Percentiles rank a stretch among this genome's conserved stretches.
These are phyloP conservation scores for Nakazawaea sp. DNA, from an alignment of 805 yeast genomes.

Conservation along the genomic window DNA sequence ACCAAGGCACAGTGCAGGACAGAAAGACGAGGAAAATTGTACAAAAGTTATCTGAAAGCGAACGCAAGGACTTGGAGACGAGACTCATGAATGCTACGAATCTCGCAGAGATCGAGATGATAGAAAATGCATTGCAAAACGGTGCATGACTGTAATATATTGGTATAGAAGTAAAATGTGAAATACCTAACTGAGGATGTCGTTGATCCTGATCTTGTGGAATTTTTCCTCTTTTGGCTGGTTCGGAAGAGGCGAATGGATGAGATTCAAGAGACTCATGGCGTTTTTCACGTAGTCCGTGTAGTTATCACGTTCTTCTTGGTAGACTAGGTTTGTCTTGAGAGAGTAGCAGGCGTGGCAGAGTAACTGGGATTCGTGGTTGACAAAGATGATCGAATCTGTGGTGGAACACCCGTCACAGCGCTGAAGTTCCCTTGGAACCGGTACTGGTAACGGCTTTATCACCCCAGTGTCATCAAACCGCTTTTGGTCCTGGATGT, in stretches of 20 bases:
- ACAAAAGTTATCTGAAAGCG: conserved; percentile 46
- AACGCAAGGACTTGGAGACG: conserved; percentile 40
- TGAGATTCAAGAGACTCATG: conserved; percentile 3
- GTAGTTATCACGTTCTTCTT: conserved; percentile 7
- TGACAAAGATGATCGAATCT: conserved; percentile 11
- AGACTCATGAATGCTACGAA: conserved; percentile 58
- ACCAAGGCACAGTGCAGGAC: conserved; percentile 16
- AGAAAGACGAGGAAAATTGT: conserved; percentile 15
- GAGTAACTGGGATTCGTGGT: background rate
- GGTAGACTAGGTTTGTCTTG: conserved; percentile 1
- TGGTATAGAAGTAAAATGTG: background rate
- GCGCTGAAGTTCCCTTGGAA: too few relatives aligned
- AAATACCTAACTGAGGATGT: conserved; percentile 4
- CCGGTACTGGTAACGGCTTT: background rate
- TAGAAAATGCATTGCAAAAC: conserved; percentile 47
- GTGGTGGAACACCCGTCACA: conserved; percentile 5
- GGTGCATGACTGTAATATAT: conserved; percentile 20
- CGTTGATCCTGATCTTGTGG: conserved; percentile 7
- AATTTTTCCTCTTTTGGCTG: background rate
- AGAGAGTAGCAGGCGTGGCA: conserved; percentile 10
- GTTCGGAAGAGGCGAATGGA: conserved; percentile 3
- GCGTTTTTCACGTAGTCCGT: conserved; percentile 7
- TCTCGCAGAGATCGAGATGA: conserved; percentile 65
- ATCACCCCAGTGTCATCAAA: background rate
- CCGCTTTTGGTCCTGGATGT: conserved; percentile 27